These are phyloP conservation scores for Ogataea salicorniae DNA, from an alignment of 805 yeast genomes.

Conservation along the genomic window DNA sequence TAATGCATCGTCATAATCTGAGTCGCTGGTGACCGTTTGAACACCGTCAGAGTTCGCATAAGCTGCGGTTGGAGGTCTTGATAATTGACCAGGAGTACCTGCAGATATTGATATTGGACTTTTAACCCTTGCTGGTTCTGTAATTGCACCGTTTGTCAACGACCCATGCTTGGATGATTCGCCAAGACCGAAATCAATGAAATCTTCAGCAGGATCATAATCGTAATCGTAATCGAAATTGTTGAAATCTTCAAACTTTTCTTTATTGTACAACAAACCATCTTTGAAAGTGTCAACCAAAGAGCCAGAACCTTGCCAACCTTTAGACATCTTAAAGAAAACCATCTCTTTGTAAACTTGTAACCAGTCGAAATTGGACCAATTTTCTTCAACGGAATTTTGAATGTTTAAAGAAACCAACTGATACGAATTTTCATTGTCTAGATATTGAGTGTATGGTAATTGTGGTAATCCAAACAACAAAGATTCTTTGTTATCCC, in stretches of 20 bases:
- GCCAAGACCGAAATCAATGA: slow-evolving; percentile 12
- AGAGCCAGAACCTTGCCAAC: slow-evolving; percentile 33
- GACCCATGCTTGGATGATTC: not conserved
- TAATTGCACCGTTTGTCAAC: too few relatives aligned
- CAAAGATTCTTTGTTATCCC: slow-evolving; percentile 37
- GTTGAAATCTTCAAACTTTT: slow-evolving; percentile 17
- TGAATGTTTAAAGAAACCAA: slow-evolving; percentile 28
- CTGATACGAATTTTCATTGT: slow-evolving; percentile 26
- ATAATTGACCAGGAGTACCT: too few relatives aligned
- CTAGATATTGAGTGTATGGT: slow-evolving; percentile 61
- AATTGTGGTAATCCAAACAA: slow-evolving; percentile 70
- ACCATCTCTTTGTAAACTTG: slow-evolving; percentile 35
- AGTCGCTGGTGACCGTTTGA: too few relatives aligned
- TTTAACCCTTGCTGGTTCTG: too few relatives aligned
- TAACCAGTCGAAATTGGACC: slow-evolving; percentile 31
- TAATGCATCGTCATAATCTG: too few relatives aligned
- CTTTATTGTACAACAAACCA: slow-evolving; percentile 27
- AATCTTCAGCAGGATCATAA: slow-evolving; percentile 31
- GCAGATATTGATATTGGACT: too few relatives aligned
- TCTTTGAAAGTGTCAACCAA: slow-evolving; percentile 28
- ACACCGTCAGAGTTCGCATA: too few relatives aligned
- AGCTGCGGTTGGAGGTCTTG: too few relatives aligned
- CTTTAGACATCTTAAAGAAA: slow-evolving; percentile 27
- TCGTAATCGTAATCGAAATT: slow-evolving; percentile 17
- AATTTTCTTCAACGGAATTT: slow-evolving; percentile 29